Evolutionary conservation across 2,329 filamentous ascomycete species (phyloP).

Genomic region (Chaetomium olivaceum): DNA sequence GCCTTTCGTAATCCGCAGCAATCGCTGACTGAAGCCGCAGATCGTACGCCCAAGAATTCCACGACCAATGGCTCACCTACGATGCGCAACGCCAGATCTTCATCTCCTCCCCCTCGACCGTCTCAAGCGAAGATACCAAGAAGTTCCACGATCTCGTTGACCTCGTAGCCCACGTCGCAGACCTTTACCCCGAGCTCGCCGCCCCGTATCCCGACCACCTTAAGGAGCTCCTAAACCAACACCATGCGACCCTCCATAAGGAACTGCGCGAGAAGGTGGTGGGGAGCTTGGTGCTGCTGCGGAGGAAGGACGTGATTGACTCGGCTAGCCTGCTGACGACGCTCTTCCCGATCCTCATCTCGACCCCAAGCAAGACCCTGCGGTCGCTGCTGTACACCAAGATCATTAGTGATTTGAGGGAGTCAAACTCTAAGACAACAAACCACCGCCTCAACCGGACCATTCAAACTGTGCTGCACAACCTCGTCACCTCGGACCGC

Average conservation of each 20-base stretch:
- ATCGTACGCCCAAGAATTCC: conserved; percentile 87
- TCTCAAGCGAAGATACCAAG: conserved; percentile 74
- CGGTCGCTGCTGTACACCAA: conserved; percentile 82
- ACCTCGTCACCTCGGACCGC: conserved; percentile 83
- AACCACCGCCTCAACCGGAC: conserved; percentile 94
- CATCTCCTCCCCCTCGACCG: conserved; percentile 75
- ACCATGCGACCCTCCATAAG: conserved; percentile 79
- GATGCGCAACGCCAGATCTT: conserved; percentile 81
- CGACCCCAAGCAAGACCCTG: conserved; percentile 84
- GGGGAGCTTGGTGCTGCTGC: conserved; percentile 79
- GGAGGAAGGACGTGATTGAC: conserved; percentile 90
- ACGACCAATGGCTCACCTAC: conserved; percentile 38
- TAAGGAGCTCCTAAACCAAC: conserved; percentile 74
- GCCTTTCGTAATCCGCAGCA: neutral
- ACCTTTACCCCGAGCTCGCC: conserved; percentile 85
- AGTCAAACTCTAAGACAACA: conserved; percentile 80
- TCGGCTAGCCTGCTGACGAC: conserved; percentile 81
- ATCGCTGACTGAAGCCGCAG: conserved; percentile 42
- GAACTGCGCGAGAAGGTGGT: conserved; percentile 94
- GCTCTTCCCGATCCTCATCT: conserved; percentile 88
- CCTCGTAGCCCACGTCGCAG: conserved; percentile 88
- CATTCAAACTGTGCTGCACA: conserved; percentile 90
- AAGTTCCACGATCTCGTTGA: conserved; percentile 91
- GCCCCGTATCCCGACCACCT: conserved; percentile 76
- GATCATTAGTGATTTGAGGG: conserved; percentile 86